Conservation (phyloP, 2,329 filamentous ascomycete species). For the Cercospora sesami region DNA sequence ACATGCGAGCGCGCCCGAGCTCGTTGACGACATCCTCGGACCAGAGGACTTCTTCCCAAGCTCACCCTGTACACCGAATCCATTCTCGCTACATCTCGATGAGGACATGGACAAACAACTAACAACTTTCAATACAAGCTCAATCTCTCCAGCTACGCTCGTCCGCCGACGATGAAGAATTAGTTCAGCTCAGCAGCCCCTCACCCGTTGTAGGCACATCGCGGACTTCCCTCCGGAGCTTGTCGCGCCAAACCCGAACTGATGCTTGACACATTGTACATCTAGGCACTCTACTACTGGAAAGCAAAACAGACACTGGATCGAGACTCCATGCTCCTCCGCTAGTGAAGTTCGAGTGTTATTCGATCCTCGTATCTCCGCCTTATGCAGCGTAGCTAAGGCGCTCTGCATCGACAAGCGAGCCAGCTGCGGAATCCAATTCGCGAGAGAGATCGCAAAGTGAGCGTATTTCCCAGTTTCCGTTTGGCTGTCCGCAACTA, state of each 20-base stretch:
- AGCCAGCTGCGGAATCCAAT: too few relatives aligned
- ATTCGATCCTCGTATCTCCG: too few relatives aligned
- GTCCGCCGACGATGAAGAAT: not conserved
- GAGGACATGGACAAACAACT: not conserved
- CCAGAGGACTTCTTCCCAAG: not conserved
- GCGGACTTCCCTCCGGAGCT: not conserved
- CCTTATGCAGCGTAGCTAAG: too few relatives aligned
- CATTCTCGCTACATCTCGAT: not conserved
- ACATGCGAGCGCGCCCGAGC: not conserved
- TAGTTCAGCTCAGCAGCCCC: not conserved
- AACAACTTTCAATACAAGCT: not conserved
- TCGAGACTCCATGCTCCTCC: too few relatives aligned
- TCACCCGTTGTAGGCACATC: not conserved
- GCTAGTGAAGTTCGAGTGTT: too few relatives aligned
- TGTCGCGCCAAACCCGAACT: not conserved
- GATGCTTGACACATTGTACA: not conserved
- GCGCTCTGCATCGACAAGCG: too few relatives aligned
- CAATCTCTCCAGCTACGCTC: not conserved
- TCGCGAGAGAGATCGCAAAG: too few relatives aligned
- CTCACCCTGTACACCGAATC: not conserved
- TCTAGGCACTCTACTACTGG: too few relatives aligned
- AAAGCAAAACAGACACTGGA: too few relatives aligned
- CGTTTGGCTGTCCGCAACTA: too few relatives aligned
- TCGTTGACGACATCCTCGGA: slow-evolving; percentile 12
- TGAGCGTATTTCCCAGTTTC: too few relatives aligned